Conservation (phyloP, 768 basidiomycete species). For the Termitomyces sp. region DNA sequence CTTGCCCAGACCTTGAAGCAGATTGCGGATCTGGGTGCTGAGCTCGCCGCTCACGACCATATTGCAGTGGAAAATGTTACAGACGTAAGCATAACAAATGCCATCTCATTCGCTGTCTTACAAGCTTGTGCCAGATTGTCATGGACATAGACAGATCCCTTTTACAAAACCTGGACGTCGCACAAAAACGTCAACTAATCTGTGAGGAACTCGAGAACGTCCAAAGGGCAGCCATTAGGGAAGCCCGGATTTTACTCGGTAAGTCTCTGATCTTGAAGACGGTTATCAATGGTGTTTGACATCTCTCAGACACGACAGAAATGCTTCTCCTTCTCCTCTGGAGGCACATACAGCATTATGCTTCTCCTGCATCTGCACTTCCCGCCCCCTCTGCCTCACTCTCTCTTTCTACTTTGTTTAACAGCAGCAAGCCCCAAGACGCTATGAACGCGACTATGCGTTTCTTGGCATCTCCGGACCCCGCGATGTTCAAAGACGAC, state of each 20-base stretch:
- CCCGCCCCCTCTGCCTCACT: constrained; percentile 10
- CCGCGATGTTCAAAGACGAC: constrained; percentile 54
- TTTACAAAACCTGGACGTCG: constrained; percentile 62
- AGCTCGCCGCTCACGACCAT: constrained; percentile 68
- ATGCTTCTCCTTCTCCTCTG: constrained; percentile 77
- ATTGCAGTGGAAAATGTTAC: constrained; percentile 66
- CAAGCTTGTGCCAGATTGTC: constrained; percentile 34
- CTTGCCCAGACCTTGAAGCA: constrained; percentile 59
- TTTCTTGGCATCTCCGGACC: constrained; percentile 50
- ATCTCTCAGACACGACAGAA: constrained; percentile 56
- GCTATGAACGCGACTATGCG: constrained; percentile 45
- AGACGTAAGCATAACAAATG: constrained; percentile 41
- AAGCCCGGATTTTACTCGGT: constrained; percentile 57
- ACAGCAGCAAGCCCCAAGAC: constrained; percentile 12
- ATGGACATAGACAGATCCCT: constrained; percentile 45
- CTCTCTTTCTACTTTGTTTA: constrained; percentile 6
- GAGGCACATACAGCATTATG: constrained; percentile 73
- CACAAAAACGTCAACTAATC: constrained; percentile 66
- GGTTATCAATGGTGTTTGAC: neutral
- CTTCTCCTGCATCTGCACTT: constrained; percentile 20
- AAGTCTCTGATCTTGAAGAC: constrained; percentile 14
- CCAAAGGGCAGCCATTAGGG: constrained; percentile 29
- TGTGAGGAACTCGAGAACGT: constrained; percentile 54
- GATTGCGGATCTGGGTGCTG: constrained; percentile 61
- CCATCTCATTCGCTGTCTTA: neutral